Conservation (phyloP, 2,329 filamentous ascomycete genomes). For the Diaporthe sp. region DNA sequence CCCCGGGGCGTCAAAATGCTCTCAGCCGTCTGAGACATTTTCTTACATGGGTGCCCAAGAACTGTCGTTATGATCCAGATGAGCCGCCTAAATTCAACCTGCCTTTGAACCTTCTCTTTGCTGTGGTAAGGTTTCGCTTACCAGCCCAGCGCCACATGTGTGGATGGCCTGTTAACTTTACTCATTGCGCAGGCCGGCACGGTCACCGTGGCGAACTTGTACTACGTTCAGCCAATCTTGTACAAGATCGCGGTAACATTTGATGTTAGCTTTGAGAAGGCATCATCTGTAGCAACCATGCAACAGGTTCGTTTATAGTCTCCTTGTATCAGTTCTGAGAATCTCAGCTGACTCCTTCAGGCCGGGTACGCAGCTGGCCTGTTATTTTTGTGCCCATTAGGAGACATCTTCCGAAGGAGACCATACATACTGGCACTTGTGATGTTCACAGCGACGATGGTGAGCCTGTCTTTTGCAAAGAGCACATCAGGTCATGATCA, state of each 20-base stretch:
- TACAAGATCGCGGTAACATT: conserved; percentile 82
- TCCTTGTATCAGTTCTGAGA: no score
- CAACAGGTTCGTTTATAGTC: conserved; percentile 63
- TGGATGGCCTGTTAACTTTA: not conserved
- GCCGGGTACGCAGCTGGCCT: conserved; percentile 82
- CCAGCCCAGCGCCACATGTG: not conserved
- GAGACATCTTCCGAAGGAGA: conserved; percentile 76
- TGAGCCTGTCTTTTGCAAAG: conserved; percentile 51
- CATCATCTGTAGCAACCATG: conserved; percentile 77
- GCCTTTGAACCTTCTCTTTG: conserved; percentile 78
- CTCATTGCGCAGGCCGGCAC: conserved; percentile 58
- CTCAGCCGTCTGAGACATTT: not conserved
- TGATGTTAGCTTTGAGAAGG: conserved; percentile 75
- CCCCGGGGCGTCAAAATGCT: conserved; percentile 31
- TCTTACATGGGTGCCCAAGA: conserved; percentile 71
- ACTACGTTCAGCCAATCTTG: conserved; percentile 85
- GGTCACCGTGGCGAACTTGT: conserved; percentile 84
- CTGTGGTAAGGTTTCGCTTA: conserved; percentile 59
- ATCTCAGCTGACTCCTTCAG: not conserved
- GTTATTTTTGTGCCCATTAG: conserved; percentile 80
- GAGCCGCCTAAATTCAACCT: conserved; percentile 77
- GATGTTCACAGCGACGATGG: conserved; percentile 76
- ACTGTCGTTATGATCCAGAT: conserved; percentile 76
- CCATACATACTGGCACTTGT: conserved; percentile 78
- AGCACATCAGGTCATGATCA: not conserved